Percentiles rank a stretch among this genome's conserved stretches.
Evolutionary conservation across 345 rosid genomes (phyloP).

Genomic region (Zanthoxylum bungeanum): DNA sequence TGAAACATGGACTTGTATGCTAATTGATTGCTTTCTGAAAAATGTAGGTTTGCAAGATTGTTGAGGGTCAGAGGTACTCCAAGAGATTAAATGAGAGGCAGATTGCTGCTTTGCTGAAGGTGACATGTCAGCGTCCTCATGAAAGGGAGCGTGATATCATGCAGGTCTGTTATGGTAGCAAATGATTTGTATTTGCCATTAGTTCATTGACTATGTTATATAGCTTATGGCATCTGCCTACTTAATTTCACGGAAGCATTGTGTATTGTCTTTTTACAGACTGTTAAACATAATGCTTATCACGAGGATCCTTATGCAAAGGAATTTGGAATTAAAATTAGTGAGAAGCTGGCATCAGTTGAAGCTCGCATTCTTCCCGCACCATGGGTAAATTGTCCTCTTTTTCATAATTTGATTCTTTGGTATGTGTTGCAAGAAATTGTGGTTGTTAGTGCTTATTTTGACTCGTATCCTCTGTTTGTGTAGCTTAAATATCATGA

Average conservation of each 20-base stretch:
- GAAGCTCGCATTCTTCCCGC: conserved; percentile 97
- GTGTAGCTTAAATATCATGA: conserved; percentile 94
- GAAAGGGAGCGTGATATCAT: conserved; percentile 84
- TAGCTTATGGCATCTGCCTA: not conserved
- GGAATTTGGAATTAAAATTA: conserved; percentile 95
- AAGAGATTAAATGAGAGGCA: conserved; percentile 94
- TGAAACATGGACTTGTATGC: not conserved
- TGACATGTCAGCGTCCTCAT: conserved; percentile 87
- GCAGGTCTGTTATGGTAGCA: conserved; percentile 37
- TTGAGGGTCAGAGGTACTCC: conserved; percentile 95
- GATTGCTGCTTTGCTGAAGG: conserved; percentile 84
- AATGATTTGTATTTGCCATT: not conserved
- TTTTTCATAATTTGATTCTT: not conserved
- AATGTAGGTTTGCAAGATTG: conserved; percentile 88
- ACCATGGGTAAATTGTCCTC: conserved; percentile 60
- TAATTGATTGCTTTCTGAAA: not conserved
- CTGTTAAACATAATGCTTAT: conserved; percentile 76
- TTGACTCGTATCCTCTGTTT: conserved; percentile 8
- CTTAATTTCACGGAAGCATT: not conserved
- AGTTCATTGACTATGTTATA: not conserved
- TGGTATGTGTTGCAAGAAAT: not conserved
- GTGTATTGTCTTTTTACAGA: conserved; percentile 36
- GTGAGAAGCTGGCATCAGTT: conserved; percentile 81
- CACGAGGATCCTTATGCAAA: conserved; percentile 73
- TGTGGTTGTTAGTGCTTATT: not conserved